A percentile compares a stretch with the other conserved stretches of the same genome.
phyloP scores from a whole-genome alignment of 1,139 yeast species.

The Waltiozyma solani region DNA sequence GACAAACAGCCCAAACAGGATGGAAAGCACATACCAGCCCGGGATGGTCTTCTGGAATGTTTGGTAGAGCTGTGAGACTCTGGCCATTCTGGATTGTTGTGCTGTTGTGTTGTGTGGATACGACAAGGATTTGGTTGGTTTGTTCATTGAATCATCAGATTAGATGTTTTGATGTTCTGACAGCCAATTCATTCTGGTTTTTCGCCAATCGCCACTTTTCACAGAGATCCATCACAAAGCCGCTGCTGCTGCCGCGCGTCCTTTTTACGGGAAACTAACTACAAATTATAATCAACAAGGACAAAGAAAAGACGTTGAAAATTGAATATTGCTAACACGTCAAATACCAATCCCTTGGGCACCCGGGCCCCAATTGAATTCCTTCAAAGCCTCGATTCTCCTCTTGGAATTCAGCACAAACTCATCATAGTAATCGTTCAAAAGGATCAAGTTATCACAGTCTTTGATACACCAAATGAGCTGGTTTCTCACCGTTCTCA shows the following conservation, averaged over 20 bases:
- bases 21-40: slow-evolving; percentile 11
- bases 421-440: slow-evolving; percentile 15
- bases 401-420: slow-evolving; percentile 16
- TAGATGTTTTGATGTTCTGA: too few species aligned
- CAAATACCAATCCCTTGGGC: slow-evolving; percentile 20
- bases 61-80: too few species aligned
- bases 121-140: too few species aligned
- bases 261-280: too few species aligned
- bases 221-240: too few species aligned
- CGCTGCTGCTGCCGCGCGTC: too few species aligned
- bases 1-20: slow-evolving; percentile 13
- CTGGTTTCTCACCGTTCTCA: slow-evolving; percentile 17
- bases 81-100: slow-evolving; percentile 18
- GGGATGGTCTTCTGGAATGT: slow-evolving; percentile 11
- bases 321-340: background rate
- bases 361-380: slow-evolving; percentile 18
- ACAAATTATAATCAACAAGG: too few species aligned
- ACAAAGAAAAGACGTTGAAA: too few species aligned
- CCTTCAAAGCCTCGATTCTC: slow-evolving; percentile 16
- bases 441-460: slow-evolving; percentile 18
- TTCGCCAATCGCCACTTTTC: too few species aligned
- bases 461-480: slow-evolving; percentile 17
- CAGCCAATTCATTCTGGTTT: too few species aligned
- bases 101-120: too few species aligned
- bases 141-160: too few species aligned